These are phyloP conservation scores for Fusarium clavum DNA, from an alignment of 2,329 filamentous ascomycete genomes.

Conservation along the genomic window DNA sequence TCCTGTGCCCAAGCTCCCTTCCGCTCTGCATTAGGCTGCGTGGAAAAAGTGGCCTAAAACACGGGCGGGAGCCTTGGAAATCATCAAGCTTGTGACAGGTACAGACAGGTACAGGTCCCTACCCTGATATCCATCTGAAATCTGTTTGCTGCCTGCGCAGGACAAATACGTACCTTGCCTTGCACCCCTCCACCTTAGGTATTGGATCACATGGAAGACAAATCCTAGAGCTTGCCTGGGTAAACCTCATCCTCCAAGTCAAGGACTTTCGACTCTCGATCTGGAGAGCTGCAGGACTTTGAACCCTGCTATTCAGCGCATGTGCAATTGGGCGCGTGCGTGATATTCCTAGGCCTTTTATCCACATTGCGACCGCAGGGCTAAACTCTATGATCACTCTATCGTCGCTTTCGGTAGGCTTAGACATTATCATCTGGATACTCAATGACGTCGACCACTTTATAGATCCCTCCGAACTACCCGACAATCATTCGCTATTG, in stretches of 20 bases:
- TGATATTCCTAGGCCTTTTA: constrained; percentile 1
- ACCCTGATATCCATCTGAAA: not conserved
- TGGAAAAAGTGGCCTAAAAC: not conserved
- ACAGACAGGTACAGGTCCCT: not conserved
- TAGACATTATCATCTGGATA: constrained; percentile 28
- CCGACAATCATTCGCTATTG: constrained; percentile 21
- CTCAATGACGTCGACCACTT: constrained; percentile 42
- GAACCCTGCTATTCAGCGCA: constrained; percentile 5
- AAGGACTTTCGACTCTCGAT: not conserved
- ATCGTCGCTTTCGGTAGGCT: constrained; percentile 31
- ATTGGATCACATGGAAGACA: not conserved
- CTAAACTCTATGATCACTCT: constrained; percentile 32
- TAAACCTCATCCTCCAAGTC: constrained; percentile 4
- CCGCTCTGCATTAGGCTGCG: constrained; percentile 24
- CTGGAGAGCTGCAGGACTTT: constrained; percentile 16
- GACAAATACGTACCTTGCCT: constrained; percentile 22
- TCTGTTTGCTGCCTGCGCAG: constrained; percentile 4
- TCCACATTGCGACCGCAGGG: constrained; percentile 23
- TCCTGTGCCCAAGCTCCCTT: constrained; percentile 6
- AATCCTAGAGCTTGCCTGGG: not conserved
- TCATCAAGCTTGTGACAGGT: not conserved
- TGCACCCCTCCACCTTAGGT: not conserved
- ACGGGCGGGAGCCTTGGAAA: not conserved
- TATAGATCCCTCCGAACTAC: constrained; percentile 25
- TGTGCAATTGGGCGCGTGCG: constrained; percentile 11